Evolutionary conservation across 495 filamentous ascomycete genomes (phyloP).

Genomic region (Cryomyces minteri): DNA sequence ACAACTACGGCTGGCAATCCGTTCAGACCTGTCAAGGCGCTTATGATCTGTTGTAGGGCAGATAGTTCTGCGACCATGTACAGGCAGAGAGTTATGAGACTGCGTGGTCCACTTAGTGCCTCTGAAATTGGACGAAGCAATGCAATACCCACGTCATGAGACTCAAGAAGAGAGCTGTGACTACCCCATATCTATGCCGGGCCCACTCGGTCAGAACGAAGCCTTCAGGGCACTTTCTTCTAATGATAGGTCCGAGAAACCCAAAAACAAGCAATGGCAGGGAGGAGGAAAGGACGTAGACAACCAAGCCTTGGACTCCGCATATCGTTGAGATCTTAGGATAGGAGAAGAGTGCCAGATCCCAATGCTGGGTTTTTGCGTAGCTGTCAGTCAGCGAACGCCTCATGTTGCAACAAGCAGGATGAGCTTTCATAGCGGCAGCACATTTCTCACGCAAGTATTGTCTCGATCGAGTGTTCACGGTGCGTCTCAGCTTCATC

Average conservation of each 20-base stretch:
- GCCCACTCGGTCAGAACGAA: constrained; percentile 72
- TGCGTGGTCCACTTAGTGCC: constrained; percentile 4
- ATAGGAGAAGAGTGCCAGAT: constrained; percentile 60
- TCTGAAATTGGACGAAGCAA: not conserved
- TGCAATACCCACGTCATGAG: constrained; percentile 32
- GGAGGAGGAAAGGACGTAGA: constrained; percentile 50
- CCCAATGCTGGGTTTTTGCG: constrained; percentile 38
- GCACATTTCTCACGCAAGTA: constrained; percentile 87
- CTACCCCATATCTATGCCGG: constrained; percentile 45
- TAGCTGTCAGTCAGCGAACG: constrained; percentile 18
- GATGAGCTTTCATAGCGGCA: constrained; percentile 43
- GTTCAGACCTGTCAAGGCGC: constrained; percentile 48
- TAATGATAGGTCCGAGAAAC: constrained; percentile 48
- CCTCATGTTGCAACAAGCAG: constrained; percentile 2
- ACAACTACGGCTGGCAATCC: constrained; percentile 58
- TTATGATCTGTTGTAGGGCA: constrained; percentile 53
- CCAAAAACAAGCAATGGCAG: constrained; percentile 52
- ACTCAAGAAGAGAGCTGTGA: constrained; percentile 48
- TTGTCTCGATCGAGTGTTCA: constrained; percentile 90
- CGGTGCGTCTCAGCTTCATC: constrained; percentile 79
- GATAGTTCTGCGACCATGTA: constrained; percentile 72
- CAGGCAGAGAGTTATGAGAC: constrained; percentile 53
- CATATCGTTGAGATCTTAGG: constrained; percentile 63
- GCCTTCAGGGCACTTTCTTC: constrained; percentile 53
- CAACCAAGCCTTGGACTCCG: constrained; percentile 52